Percentiles rank a stretch among this genome's conserved stretches.
These are phyloP conservation scores for Rosa hybrid DNA, from an alignment of 331 rosid species.

Conservation along the genomic window DNA sequence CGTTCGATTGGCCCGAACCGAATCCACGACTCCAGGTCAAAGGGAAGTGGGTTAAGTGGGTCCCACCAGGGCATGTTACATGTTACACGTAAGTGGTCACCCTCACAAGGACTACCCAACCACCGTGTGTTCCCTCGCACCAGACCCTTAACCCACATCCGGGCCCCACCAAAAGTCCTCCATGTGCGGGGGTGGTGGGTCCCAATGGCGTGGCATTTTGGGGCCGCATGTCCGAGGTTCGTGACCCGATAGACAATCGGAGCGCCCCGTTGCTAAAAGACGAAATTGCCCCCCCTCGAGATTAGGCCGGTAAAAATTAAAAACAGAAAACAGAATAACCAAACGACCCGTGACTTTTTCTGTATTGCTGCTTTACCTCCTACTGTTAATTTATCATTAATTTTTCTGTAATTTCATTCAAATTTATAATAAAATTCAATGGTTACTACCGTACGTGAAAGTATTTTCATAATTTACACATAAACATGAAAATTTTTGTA, in stretches of 20 bases:
- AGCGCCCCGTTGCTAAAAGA: neutral
- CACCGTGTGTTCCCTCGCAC: conserved; percentile 1
- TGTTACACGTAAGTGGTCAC: conserved; percentile 35
- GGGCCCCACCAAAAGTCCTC: neutral
- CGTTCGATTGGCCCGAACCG: conserved; percentile 33
- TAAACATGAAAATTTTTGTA: too few species aligned
- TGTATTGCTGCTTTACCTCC: too few species aligned
- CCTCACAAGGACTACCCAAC: conserved; percentile 29
- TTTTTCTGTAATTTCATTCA: too few species aligned
- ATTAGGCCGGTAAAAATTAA: neutral
- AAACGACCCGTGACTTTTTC: too few species aligned
- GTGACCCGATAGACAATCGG: neutral
- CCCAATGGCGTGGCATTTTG: conserved; percentile 4
- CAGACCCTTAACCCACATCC: neutral
- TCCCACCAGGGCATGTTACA: conserved; percentile 29
- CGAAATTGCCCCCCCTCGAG: neutral
- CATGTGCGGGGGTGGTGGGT: conserved; percentile 19
- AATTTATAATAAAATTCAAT: too few species aligned
- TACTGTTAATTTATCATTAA: too few species aligned
- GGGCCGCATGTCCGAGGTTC: conserved; percentile 20
- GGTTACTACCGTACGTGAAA: too few species aligned
- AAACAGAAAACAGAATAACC: too few species aligned
- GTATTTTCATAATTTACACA: too few species aligned
- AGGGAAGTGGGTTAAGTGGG: neutral
- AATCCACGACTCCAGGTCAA: conserved; percentile 16